phyloP scores from a whole-genome alignment of 2,329 filamentous ascomycete species.

The Orbilia ellipsospora region DNA sequence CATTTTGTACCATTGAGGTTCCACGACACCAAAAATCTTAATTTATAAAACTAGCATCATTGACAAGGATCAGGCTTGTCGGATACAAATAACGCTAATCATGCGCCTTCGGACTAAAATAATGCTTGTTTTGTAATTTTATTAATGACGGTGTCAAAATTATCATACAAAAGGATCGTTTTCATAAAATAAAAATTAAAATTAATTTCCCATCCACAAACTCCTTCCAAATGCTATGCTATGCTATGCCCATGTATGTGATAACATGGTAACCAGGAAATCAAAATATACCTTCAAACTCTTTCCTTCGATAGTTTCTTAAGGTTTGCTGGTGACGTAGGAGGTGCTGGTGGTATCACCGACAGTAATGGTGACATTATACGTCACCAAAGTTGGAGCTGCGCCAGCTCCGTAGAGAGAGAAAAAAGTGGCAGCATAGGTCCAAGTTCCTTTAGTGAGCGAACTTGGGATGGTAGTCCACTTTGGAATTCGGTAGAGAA shows the following conservation, averaged over 20 bases:
- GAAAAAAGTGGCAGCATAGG: conserved; percentile 27
- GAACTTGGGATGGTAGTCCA: conserved; percentile 30
- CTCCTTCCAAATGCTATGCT: conserved; percentile 14
- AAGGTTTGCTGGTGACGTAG: conserved; percentile 47
- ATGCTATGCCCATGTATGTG: conserved; percentile 9
- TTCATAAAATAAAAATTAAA: background rate
- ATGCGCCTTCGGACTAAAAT: no score
- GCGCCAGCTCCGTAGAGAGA: conserved; percentile 38
- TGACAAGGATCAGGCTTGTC: no score
- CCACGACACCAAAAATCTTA: no score
- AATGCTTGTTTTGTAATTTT: no score
- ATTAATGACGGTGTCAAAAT: no score
- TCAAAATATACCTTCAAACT: background rate
- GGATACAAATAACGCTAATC: no score
- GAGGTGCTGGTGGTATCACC: conserved; percentile 37
- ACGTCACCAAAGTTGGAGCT: conserved; percentile 37
- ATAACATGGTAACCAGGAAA: background rate
- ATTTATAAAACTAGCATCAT: no score
- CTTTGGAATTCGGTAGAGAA: conserved; percentile 30
- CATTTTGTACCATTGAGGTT: no score
- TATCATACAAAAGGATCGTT: no score
- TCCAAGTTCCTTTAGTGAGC: conserved; percentile 31
- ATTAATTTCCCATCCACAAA: conserved; percentile 12
- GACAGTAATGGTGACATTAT: conserved; percentile 37
- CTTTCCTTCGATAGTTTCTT: background rate